Evolutionary conservation across 2,329 filamentous ascomycete species (phyloP).

Genomic region (Aspergillus luchuensis): DNA sequence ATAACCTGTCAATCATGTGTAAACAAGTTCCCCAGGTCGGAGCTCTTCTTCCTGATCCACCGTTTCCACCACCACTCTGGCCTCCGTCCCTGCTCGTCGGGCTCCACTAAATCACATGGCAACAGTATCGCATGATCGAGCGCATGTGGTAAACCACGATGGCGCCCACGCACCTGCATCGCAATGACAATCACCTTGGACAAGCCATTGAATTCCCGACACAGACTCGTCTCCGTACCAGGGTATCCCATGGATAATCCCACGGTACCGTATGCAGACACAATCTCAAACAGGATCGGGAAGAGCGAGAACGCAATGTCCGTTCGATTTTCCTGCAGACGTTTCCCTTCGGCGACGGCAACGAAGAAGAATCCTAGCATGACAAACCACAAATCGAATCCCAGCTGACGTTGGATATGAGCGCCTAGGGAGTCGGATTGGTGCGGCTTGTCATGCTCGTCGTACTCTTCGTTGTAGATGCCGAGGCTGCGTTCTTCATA

Average conservation of each 20-base stretch:
- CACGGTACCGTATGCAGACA: constrained; percentile 88
- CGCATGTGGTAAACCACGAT: constrained; percentile 65
- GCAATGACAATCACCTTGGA: constrained; percentile 64
- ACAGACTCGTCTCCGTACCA: constrained; percentile 73
- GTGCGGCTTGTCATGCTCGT: constrained; percentile 47
- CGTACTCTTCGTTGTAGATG: constrained; percentile 55
- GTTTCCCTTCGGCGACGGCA: constrained; percentile 75
- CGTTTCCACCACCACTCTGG: constrained; percentile 22
- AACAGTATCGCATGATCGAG: constrained; percentile 68
- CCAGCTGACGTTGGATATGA: constrained; percentile 86
- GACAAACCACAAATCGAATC: constrained; percentile 95
- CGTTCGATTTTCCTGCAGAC: constrained; percentile 62
- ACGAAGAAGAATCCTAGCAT: constrained; percentile 91
- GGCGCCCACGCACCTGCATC: constrained; percentile 64
- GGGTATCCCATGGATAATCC: constrained; percentile 82
- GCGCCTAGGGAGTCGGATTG: constrained; percentile 71
- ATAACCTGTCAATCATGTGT: background rate
- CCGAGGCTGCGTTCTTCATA: constrained; percentile 64
- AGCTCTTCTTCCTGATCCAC: constrained; percentile 18
- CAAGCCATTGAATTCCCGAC: constrained; percentile 71
- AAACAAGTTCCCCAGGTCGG: constrained; percentile 15
- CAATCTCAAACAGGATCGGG: constrained; percentile 73
- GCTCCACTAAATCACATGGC: constrained; percentile 52
- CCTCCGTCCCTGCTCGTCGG: constrained; percentile 7
- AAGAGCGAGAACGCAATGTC: constrained; percentile 64